Conservation (phyloP, 2,329 filamentous ascomycete species). For the Paecilomyces sp. region DNA sequence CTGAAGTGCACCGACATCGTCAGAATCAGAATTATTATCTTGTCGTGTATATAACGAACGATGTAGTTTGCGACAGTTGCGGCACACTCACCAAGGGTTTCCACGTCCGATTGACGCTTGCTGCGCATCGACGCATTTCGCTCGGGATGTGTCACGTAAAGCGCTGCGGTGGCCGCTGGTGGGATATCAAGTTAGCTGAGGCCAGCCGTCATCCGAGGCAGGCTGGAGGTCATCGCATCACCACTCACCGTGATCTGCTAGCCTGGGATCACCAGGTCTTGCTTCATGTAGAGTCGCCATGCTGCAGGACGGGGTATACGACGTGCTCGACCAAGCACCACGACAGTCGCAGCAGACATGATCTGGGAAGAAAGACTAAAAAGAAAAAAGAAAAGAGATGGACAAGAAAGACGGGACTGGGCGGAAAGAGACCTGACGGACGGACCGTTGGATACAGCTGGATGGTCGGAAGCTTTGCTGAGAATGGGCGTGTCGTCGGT, state of each 20-base stretch:
- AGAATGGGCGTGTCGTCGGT: background rate
- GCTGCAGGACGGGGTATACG: constrained; percentile 5
- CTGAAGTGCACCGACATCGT: background rate
- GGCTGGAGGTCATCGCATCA: background rate
- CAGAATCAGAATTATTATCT: background rate
- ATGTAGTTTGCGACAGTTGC: background rate
- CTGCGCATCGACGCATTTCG: constrained; percentile 12
- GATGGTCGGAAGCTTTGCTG: background rate
- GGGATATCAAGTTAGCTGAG: background rate
- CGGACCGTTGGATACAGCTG: background rate
- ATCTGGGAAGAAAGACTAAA: background rate
- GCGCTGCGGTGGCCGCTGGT: constrained; percentile 54
- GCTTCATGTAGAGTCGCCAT: constrained; percentile 21
- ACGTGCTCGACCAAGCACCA: constrained; percentile 4
- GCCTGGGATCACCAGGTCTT: constrained; percentile 17
- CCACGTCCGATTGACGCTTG: background rate
- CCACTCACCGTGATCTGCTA: constrained; percentile 26
- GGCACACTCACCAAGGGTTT: background rate
- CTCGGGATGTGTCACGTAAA: constrained; percentile 46
- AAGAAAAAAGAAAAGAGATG: constrained; percentile 4
- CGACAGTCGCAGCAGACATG: background rate
- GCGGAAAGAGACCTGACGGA: background rate
- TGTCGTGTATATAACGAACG: background rate
- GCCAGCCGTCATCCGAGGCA: background rate
- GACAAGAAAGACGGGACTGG: constrained; percentile 3